Evolutionary conservation across 108 stramenopile genomes (phyloP).

Genomic region (Nitzschia inconspicua): DNA sequence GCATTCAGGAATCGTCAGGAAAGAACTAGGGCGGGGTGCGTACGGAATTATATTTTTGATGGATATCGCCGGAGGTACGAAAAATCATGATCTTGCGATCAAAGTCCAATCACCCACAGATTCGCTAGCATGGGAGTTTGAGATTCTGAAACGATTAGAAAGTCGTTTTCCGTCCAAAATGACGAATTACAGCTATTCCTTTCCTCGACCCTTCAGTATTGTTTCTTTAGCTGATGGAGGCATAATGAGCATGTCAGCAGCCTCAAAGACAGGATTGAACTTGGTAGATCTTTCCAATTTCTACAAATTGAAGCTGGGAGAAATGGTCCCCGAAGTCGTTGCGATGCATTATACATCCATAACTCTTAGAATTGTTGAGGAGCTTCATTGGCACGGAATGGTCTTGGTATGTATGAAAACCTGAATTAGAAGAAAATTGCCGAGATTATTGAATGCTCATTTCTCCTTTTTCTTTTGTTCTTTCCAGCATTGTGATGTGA

Average conservation of each 20-base stretch:
- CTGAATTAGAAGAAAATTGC: background rate
- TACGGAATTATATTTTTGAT: conserved; percentile 67
- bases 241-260: conserved; percentile 71
- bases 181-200: conserved; percentile 36
- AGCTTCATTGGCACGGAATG: conserved; percentile 71
- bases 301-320: conserved; percentile 47
- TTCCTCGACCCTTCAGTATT: conserved; percentile 58
- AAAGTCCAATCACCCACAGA: conserved; percentile 76
- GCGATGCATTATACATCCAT: conserved; percentile 68
- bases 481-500: conserved; percentile 73
- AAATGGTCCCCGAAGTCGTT: conserved; percentile 63
- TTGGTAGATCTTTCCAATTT: conserved; percentile 74
- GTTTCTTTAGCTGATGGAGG: conserved; percentile 64
- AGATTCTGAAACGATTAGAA: conserved; percentile 39
- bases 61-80: background rate
- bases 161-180: conserved; percentile 23
- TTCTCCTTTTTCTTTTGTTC: background rate
- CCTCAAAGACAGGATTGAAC: conserved; percentile 64
- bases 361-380: conserved; percentile 63
- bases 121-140: conserved; percentile 70
- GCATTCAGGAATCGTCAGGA: conserved; percentile 32
- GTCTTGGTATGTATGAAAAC: conserved; percentile 56
- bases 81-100: conserved; percentile 35
- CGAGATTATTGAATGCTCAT: background rate
- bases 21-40: conserved; percentile 72